Conservation (phyloP, 371 early-diverging fungal species). For the Umbelopsis sp. region DNA sequence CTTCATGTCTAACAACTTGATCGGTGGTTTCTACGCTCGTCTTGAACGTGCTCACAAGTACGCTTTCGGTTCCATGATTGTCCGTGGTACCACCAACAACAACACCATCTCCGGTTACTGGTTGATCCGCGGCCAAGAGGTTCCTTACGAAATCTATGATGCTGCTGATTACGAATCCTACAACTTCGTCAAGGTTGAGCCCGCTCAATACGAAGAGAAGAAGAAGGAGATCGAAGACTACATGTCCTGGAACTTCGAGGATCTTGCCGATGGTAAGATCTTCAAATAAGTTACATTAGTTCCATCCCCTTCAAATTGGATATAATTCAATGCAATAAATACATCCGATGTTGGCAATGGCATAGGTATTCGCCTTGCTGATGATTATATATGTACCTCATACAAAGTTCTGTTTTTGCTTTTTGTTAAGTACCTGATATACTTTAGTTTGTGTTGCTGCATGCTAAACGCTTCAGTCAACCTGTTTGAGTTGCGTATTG, state of each 20-base stretch:
- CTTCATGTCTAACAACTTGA: constrained; percentile 92
- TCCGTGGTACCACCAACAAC: constrained; percentile 87
- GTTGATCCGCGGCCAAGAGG: constrained; percentile 88
- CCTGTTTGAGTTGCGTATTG: too few relatives aligned
- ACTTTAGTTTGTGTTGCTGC: too few relatives aligned
- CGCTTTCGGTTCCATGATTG: constrained; percentile 89
- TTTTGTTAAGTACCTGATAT: too few relatives aligned
- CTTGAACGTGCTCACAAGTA: constrained; percentile 94
- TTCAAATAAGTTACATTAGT: constrained; percentile 65
- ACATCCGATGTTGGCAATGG: too few relatives aligned
- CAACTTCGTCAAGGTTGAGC: constrained; percentile 83
- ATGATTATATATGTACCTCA: too few relatives aligned
- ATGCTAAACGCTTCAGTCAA: too few relatives aligned
- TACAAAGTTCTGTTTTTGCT: too few relatives aligned
- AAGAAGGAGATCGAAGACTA: constrained; percentile 36
- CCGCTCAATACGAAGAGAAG: constrained; percentile 53
- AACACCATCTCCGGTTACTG: constrained; percentile 94
- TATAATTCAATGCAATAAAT: not conserved
- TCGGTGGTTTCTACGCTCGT: constrained; percentile 94
- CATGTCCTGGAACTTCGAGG: constrained; percentile 63
- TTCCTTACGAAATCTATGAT: constrained; percentile 86
- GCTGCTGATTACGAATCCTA: constrained; percentile 91
- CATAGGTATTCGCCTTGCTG: too few relatives aligned
- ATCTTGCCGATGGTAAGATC: constrained; percentile 55
- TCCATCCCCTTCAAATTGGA: not conserved